Percentiles rank a stretch among this genome's conserved stretches.
phyloP scores from a whole-genome alignment of 192 early-diverging fungal species.

The Chytriomyces confervae region DNA sequence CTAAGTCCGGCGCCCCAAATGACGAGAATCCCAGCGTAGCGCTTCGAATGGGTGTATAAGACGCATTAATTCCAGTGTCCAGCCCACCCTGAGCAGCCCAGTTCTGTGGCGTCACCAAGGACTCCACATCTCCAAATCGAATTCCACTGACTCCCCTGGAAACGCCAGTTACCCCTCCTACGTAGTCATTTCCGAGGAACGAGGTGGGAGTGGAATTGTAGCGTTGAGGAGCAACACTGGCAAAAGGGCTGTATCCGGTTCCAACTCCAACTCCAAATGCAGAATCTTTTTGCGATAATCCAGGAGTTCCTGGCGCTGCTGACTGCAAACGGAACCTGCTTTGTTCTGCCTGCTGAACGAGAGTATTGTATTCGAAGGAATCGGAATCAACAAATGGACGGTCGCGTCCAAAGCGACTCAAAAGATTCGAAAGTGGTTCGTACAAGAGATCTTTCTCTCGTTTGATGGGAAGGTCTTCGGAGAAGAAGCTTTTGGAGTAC shows the following conservation, averaged over 20 bases:
- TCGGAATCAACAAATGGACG: conserved; percentile 71
- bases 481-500: conserved; percentile 88
- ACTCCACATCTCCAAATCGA: conserved; percentile 16
- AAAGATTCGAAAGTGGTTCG: conserved; percentile 75
- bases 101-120: neutral
- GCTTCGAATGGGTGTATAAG: too few relatives aligned
- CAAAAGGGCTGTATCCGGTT: conserved; percentile 28
- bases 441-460: conserved; percentile 77
- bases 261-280: neutral
- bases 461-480: conserved; percentile 78
- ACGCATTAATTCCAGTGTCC: too few relatives aligned
- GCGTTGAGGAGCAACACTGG: conserved; percentile 1
- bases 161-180: neutral
- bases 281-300: neutral
- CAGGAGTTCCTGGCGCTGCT: conserved; percentile 4
- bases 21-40: too few relatives aligned
- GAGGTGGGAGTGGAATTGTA: neutral
- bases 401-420: conserved; percentile 70
- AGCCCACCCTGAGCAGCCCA: too few relatives aligned
- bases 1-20: too few relatives aligned
- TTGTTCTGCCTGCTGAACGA: neutral
- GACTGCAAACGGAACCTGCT: neutral
- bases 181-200: conserved; percentile 10
- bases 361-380: neutral
- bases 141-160: neutral